Conservation (phyloP, 164 flowering plant genomes). For the Vitis vinifera region ASM3070453v1 NC_081815.1:5757501-5758000, state of each 20-base stretch:
- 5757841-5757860: conserved; percentile 84
- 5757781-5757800: conserved; percentile 46
- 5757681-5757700: too few relatives aligned
- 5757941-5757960: conserved; percentile 90
- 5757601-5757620: conserved; percentile 61
- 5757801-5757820: conserved; percentile 90
- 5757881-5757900: too few relatives aligned
- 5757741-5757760: conserved; percentile 86
- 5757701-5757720: conserved; percentile 53
- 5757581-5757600: conserved; percentile 35
- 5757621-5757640: conserved; percentile 67
- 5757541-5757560: conserved; percentile 35
- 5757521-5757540: conserved; percentile 60
- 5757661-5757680: conserved; percentile 20
- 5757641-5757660: conserved; percentile 45
- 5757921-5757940: conserved; percentile 94
- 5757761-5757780: conserved; percentile 73
- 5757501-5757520: conserved; percentile 75
- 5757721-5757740: conserved; percentile 71
- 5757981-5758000: conserved; percentile 94
- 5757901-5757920: too few relatives aligned
- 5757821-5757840: conserved; percentile 73
- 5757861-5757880: conserved; percentile 24
- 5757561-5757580: conserved; percentile 44
- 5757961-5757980: conserved; percentile 82